phyloP scores from a whole-genome alignment of 306 rosid genomes.

The Casuarina equisetifolia region DNA sequence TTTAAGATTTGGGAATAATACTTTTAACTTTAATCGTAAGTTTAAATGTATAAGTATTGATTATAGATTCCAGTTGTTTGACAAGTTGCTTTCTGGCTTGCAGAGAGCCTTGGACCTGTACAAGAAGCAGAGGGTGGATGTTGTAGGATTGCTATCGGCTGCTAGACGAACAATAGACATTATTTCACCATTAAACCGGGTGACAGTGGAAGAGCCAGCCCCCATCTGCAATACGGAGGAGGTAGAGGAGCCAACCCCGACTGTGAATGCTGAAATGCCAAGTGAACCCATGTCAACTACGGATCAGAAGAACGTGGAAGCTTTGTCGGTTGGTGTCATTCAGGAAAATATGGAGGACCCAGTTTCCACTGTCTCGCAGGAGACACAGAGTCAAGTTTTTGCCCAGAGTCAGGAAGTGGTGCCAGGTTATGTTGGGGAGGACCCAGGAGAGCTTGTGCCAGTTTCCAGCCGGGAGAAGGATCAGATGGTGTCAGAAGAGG shows the following conservation, averaged over 20 bases:
- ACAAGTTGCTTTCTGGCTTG: conserved; percentile 29
- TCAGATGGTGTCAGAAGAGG: conserved; percentile 36
- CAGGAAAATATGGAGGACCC: conserved; percentile 44
- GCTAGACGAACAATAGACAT: conserved; percentile 44
- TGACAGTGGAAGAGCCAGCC: conserved; percentile 40
- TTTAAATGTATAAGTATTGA: conserved; percentile 14
- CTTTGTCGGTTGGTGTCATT: conserved; percentile 16
- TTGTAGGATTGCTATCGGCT: conserved; percentile 28
- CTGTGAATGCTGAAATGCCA: conserved; percentile 33
- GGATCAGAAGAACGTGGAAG: conserved; percentile 37
- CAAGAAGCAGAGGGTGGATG: conserved; percentile 68
- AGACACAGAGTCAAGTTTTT: conserved; percentile 42
- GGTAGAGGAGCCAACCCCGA: conserved; percentile 39
- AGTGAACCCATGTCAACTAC: conserved; percentile 30
- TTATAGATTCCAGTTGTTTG: conserved; percentile 26
- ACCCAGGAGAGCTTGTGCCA: conserved; percentile 43
- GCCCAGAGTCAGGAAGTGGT: conserved; percentile 25
- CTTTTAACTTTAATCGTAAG: background rate
- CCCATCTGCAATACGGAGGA: conserved; percentile 36
- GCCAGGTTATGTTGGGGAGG: conserved; percentile 33
- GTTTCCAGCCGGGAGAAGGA: conserved; percentile 32
- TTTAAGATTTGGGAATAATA: background rate
- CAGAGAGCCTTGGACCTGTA: conserved; percentile 84
- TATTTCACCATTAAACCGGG: conserved; percentile 40
- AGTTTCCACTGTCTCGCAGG: conserved; percentile 34